A percentile compares a stretch with the other conserved stretches of the same genome.
These are phyloP conservation scores for Breviolum minutum DNA, from an alignment of 73 alveolate species.

Conservation along the genomic window DNA sequence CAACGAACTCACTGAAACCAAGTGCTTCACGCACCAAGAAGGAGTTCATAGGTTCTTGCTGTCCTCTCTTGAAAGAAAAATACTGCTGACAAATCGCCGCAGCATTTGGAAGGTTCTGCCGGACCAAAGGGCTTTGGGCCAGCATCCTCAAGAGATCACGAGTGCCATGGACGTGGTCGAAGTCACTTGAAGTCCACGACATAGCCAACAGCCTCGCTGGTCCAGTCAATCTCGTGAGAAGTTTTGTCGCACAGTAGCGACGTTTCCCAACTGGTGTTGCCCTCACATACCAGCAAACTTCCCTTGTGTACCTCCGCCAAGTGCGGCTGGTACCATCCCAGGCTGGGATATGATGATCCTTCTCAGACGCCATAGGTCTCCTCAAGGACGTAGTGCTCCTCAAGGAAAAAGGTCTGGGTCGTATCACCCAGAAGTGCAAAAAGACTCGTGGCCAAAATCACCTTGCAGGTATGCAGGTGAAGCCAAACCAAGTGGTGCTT, in stretches of 20 bases:
- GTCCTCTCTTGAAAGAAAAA: not conserved
- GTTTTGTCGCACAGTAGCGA: not conserved
- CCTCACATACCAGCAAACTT: not conserved
- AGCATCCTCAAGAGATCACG: not conserved
- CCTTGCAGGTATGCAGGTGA: too few species aligned
- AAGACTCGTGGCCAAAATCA: not conserved
- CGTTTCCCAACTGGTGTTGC: not conserved
- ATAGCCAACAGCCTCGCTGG: constrained; percentile 24
- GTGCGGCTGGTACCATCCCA: not conserved
- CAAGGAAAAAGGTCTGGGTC: too few species aligned
- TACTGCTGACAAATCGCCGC: constrained; percentile 30
- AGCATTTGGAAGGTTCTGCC: not conserved
- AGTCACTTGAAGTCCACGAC: not conserved
- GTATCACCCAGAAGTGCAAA: not conserved
- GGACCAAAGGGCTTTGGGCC: not conserved
- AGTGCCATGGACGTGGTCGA: not conserved
- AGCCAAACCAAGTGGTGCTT: too few species aligned
- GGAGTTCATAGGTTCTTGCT: not conserved
- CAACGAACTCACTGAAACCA: not conserved
- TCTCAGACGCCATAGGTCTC: too few species aligned
- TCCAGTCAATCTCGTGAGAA: not conserved
- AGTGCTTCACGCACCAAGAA: constrained; percentile 7
- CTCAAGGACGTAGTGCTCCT: not conserved
- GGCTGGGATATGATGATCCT: not conserved
- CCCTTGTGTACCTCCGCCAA: not conserved